These are phyloP conservation scores for Oidiodendron maius DNA, from an alignment of 495 filamentous ascomycete species.

Conservation along the genomic window DNA sequence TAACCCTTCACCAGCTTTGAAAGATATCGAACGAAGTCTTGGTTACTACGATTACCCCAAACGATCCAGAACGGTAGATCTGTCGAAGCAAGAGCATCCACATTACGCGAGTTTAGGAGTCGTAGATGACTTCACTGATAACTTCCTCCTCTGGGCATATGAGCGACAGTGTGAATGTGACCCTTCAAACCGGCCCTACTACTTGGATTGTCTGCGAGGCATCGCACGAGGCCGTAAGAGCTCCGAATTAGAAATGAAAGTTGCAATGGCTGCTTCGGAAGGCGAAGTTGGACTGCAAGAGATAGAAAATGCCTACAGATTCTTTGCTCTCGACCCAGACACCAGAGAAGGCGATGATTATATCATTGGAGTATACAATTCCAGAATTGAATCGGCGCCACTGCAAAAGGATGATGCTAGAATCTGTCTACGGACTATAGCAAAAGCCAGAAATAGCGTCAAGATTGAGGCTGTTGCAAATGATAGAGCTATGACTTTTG, in stretches of 20 bases:
- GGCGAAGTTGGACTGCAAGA: constrained; percentile 18
- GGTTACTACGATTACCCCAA: constrained; percentile 19
- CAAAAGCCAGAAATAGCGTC: constrained; percentile 19
- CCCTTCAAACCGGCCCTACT: constrained; percentile 21
- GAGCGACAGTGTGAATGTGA: constrained; percentile 21
- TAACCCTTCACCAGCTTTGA: constrained; percentile 10
- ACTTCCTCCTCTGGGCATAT: constrained; percentile 21
- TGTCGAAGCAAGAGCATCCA: constrained; percentile 19
- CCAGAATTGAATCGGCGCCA: constrained; percentile 22
- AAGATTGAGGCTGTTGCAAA: constrained; percentile 22
- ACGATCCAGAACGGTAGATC: constrained; percentile 15
- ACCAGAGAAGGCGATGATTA: constrained; percentile 22
- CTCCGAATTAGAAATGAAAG: constrained; percentile 18
- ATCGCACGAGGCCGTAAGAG: constrained; percentile 21
- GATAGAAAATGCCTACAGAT: constrained; percentile 23
- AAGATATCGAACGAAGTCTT: constrained; percentile 21
- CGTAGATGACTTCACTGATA: constrained; percentile 20
- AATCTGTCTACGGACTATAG: constrained; percentile 15
- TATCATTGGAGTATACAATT: constrained; percentile 24
- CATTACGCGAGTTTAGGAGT: constrained; percentile 22
- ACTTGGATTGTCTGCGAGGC: constrained; percentile 22
- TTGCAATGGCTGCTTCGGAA: constrained; percentile 17
- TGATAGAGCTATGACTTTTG: constrained; percentile 19
- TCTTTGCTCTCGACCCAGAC: constrained; percentile 15
- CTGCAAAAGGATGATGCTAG: constrained; percentile 25